Base-by-base conservation (phyloP, 176 grass and related monocot species). In the Cenchrus americanus region DNA sequence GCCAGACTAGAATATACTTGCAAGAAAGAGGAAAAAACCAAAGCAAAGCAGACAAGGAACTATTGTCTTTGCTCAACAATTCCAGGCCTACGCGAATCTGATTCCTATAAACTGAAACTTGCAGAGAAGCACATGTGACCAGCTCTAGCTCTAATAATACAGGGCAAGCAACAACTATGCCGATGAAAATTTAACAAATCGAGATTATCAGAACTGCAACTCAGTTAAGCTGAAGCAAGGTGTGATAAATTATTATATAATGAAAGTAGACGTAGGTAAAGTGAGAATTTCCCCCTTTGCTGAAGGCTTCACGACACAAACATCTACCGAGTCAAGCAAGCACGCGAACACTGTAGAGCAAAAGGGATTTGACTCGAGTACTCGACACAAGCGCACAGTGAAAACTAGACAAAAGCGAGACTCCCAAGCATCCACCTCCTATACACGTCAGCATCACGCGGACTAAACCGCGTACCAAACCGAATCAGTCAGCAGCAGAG, bases 1-100 rank as follows among this genome's bases (percentile, higher is more conserved):
- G 62, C 84, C 89, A 80, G 52, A 54, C 52, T 69, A 62, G 84
- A 83, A 83, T 86, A 83, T 75, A 83, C 79, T 83, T 61, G 79
- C 42, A 67, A 49, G 73, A 51, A 67, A 82, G 14, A 73, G 15
- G 44, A 60, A 12, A 13, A 73, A 65, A 50, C 6, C 66, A 73
- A 72, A 78, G 7, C 48, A 66, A 73, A 86, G 69, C 55, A 71
- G 11, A 9, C 27, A 44, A 37, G 34, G 34, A 67, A 82, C 62
- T 75, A 70, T 18, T 50, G 8, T 41, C 34, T 73, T 60, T 61
- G 73, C 43, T 67, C 66, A 82, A 51, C 66, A 78, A 83, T 73
- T 51, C 0, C 19, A 41, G 48, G 55, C 63, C 83, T 71, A 75
- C 76, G 14, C 47, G 30, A 14, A 46, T 55, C 48, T 10, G 1